Conservation (phyloP, 177 flowering plant species). For the Vitis hybrid region DNA sequence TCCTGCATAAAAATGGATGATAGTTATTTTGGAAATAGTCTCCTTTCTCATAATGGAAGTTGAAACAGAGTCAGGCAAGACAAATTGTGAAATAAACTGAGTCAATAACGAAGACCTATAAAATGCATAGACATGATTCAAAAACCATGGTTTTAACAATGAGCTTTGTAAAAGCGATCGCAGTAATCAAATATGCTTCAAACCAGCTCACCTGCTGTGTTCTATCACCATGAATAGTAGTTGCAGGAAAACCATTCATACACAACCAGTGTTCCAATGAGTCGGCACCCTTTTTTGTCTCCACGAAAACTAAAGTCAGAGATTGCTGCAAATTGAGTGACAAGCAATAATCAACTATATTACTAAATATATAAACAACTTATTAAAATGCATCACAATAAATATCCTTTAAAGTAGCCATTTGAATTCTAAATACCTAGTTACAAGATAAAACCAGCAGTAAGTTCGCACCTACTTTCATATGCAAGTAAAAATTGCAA, state of each 20-base stretch:
- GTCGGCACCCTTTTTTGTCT: conserved; percentile 57
- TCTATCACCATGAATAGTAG: conserved; percentile 52
- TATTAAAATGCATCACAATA: background rate
- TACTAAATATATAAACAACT: background rate
- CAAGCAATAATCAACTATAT: conserved; percentile 5
- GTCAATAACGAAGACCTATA: no score
- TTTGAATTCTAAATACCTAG: background rate
- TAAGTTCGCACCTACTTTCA: background rate
- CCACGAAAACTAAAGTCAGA: conserved; percentile 51
- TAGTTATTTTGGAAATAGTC: no score
- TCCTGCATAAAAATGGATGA: conserved; percentile 32
- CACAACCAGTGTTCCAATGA: conserved; percentile 47
- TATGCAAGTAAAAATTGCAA: background rate
- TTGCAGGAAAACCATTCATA: conserved; percentile 49
- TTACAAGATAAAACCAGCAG: background rate
- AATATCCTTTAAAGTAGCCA: background rate
- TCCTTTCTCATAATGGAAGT: background rate
- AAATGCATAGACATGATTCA: no score
- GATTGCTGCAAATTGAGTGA: conserved; percentile 33
- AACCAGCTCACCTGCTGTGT: conserved; percentile 35
- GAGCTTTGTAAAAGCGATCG: no score
- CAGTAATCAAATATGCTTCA: background rate
- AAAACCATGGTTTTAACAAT: no score
- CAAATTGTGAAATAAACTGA: background rate
- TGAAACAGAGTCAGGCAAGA: background rate